These are phyloP conservation scores for Boletus bicolor DNA, from an alignment of 768 basidiomycete species.

Conservation along the genomic window DNA sequence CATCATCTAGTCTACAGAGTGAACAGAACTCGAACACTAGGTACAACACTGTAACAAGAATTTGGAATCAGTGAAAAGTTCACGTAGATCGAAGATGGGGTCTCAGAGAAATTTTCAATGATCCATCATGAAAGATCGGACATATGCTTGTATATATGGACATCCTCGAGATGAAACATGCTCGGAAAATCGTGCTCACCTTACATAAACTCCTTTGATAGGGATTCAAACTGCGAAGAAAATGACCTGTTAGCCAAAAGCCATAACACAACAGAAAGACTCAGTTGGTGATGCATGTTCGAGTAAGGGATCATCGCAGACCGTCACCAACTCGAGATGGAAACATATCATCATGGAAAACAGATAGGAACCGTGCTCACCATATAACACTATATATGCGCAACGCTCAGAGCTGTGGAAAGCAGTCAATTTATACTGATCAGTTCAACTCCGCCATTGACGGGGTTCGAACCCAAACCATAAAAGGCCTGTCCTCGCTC, in stretches of 20 bases:
- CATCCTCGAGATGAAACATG: no score
- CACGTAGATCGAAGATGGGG: background rate
- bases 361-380: slow-evolving; percentile 32
- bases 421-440: background rate
- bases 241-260: slow-evolving; percentile 1
- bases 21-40: background rate
- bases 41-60: background rate
- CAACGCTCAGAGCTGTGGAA: background rate
- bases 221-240: background rate
- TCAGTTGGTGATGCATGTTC: slow-evolving; percentile 72
- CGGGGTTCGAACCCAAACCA: slow-evolving; percentile 31
- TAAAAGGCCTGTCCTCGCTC: background rate
- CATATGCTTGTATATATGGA: no score
- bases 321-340: slow-evolving; percentile 73
- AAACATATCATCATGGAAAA: slow-evolving; percentile 58
- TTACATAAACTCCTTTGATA: no score
- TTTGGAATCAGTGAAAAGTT: slow-evolving; percentile 4
- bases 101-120: background rate
- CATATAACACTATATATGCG: background rate
- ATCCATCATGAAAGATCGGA: no score
- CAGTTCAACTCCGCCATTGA: slow-evolving; percentile 15
- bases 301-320: slow-evolving; percentile 67
- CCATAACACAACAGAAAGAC: slow-evolving; percentile 28
- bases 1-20: background rate
- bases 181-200: no score